A percentile compares a stretch with the other conserved stretches of the same genome.
Conservation (phyloP, 2,329 filamentous ascomycete species). For the Tolypocladium inflatum region DNA sequence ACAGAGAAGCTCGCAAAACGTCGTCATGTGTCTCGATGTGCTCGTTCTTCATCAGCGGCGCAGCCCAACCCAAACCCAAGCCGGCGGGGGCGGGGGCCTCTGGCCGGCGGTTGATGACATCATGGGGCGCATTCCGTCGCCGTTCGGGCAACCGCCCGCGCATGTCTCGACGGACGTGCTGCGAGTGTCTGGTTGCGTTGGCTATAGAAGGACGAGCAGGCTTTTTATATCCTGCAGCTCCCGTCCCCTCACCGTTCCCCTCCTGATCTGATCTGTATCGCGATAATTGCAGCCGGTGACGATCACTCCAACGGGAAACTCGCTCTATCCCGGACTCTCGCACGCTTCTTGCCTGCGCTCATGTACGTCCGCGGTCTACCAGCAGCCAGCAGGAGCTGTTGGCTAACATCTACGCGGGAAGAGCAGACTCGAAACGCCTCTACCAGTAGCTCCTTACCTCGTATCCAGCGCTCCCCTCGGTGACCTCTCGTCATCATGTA, state of each 20-base stretch:
- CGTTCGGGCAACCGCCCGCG: background rate
- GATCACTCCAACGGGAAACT: background rate
- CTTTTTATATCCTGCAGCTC: background rate
- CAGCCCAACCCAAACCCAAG: background rate
- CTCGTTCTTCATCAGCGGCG: background rate
- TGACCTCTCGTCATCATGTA: background rate
- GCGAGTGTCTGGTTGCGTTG: background rate
- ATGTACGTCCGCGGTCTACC: background rate
- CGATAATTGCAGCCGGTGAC: background rate
- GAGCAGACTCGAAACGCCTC: background rate
- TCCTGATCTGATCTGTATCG: background rate
- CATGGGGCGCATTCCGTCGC: slow-evolving; percentile 20
- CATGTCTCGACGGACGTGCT: background rate
- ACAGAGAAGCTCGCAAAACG: background rate
- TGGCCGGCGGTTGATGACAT: slow-evolving; percentile 18
- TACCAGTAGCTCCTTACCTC: background rate
- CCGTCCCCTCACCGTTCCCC: background rate
- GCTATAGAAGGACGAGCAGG: background rate
- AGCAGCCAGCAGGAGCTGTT: background rate
- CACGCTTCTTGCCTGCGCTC: background rate
- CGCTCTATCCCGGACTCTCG: background rate
- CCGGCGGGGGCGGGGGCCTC: background rate
- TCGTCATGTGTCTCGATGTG: background rate
- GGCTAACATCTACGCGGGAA: background rate
- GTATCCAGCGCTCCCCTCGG: background rate